Evolutionary conservation across 2,329 filamentous ascomycete species (phyloP).

Genomic region (Colletotrichum phormii): DNA sequence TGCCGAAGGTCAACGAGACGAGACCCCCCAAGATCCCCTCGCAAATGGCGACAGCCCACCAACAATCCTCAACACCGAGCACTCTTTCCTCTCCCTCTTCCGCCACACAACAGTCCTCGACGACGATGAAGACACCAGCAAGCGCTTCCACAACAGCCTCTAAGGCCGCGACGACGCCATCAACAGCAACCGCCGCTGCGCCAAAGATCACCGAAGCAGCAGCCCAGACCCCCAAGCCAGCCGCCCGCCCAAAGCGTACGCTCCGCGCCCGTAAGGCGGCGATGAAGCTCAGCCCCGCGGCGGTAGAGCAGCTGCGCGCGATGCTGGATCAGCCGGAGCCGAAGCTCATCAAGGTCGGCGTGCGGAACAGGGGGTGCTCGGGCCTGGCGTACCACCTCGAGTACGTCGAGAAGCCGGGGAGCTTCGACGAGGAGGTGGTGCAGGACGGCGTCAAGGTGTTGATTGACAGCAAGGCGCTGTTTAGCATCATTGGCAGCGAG

Average conservation of each 20-base stretch:
- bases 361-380: conserved; percentile 93
- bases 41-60: conserved; percentile 36
- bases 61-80: conserved; percentile 14
- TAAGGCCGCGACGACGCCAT: neutral
- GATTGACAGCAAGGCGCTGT: conserved; percentile 96
- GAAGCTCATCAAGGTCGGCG: conserved; percentile 93
- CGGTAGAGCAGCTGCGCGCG: conserved; percentile 80
- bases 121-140: conserved; percentile 32
- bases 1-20: conserved; percentile 66
- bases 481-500: conserved; percentile 98
- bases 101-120: conserved; percentile 32
- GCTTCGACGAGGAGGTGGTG: conserved; percentile 92
- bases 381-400: conserved; percentile 94
- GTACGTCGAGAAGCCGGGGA: conserved; percentile 90
- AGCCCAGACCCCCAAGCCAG: conserved; percentile 48
- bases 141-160: conserved; percentile 23
- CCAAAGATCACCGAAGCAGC: conserved; percentile 28
- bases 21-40: conserved; percentile 52
- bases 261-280: conserved; percentile 85
- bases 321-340: conserved; percentile 88
- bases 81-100: conserved; percentile 20
- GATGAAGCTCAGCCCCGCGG: conserved; percentile 84
- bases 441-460: conserved; percentile 96
- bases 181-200: neutral
- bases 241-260: conserved; percentile 62